Conservation (phyloP, 2,329 filamentous ascomycete genomes). For the Magnaporthales sp. region DNA sequence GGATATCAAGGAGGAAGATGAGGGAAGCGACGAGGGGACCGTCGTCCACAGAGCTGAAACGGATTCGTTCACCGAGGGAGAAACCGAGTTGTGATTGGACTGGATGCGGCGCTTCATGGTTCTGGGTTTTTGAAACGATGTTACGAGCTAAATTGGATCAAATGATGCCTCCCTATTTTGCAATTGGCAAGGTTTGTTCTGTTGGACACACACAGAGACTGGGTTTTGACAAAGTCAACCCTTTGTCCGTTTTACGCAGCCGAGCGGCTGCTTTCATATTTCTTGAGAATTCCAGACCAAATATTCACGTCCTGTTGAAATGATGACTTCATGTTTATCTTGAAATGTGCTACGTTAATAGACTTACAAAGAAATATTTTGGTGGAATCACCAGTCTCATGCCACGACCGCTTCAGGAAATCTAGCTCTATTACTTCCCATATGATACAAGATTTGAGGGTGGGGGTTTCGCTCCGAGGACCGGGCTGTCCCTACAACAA, state of each 20-base stretch:
- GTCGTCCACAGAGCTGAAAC: constrained; percentile 15
- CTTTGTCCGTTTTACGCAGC: not conserved
- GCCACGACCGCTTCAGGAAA: not conserved
- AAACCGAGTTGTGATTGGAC: constrained; percentile 22
- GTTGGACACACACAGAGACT: not conserved
- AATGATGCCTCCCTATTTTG: not conserved
- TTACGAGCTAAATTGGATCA: not conserved
- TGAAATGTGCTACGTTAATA: not conserved
- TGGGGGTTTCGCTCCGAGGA: not conserved
- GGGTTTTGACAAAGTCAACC: not conserved
- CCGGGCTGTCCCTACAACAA: constrained; percentile 39
- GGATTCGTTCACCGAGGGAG: constrained; percentile 29
- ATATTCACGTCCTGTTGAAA: not conserved
- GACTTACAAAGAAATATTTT: not conserved
- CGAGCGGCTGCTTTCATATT: not conserved
- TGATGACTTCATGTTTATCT: not conserved
- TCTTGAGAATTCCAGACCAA: not conserved
- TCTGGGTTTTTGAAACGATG: not conserved
- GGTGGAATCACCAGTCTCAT: not conserved
- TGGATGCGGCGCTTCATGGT: not conserved
- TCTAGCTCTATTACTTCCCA: constrained; percentile 1
- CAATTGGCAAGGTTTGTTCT: not conserved
- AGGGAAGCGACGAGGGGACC: constrained; percentile 15
- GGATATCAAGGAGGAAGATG: constrained; percentile 39
- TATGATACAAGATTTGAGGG: not conserved